phyloP scores from a whole-genome alignment of 805 yeast species.

The Kurtzmaniella cleridarum region DNA sequence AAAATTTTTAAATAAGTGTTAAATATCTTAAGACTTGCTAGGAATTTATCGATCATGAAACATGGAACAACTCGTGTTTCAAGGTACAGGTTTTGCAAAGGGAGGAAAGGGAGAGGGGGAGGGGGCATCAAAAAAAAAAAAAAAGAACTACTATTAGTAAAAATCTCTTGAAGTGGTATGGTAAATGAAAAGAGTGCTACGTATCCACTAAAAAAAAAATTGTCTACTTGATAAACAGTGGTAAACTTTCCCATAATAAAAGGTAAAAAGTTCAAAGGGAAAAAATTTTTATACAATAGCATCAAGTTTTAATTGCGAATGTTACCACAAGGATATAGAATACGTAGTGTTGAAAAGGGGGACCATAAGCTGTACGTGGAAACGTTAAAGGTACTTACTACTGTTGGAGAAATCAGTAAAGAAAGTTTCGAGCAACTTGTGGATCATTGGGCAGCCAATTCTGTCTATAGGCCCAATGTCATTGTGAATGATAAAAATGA shows the following conservation, averaged over 20 bases:
- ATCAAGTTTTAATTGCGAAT: slow-evolving; percentile 6
- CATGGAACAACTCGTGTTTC: too few relatives aligned
- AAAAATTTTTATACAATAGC: too few relatives aligned
- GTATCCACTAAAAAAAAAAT: not conserved
- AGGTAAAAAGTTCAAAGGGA: not conserved
- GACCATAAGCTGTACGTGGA: slow-evolving; percentile 68
- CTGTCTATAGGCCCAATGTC: slow-evolving; percentile 64
- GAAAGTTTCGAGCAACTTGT: slow-evolving; percentile 47
- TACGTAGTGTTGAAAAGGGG: slow-evolving; percentile 49
- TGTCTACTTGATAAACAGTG: not conserved
- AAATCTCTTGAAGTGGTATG: too few relatives aligned
- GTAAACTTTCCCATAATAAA: not conserved
- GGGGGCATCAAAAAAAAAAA: too few relatives aligned
- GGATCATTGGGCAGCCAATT: slow-evolving; percentile 50
- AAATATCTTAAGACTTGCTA: too few relatives aligned
- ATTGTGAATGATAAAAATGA: slow-evolving; percentile 46
- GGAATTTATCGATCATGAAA: too few relatives aligned
- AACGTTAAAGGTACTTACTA: slow-evolving; percentile 65
- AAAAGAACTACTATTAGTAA: too few relatives aligned
- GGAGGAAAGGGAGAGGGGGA: too few relatives aligned
- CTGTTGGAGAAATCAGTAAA: slow-evolving; percentile 67
- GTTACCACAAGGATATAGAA: slow-evolving; percentile 61
- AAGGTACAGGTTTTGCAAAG: too few relatives aligned
- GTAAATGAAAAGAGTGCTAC: too few relatives aligned
- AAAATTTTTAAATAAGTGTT: too few relatives aligned